These are phyloP conservation scores for Pochonia chlamydosporia DNA, from an alignment of 2,329 filamentous ascomycete species.

Conservation along the genomic window DNA sequence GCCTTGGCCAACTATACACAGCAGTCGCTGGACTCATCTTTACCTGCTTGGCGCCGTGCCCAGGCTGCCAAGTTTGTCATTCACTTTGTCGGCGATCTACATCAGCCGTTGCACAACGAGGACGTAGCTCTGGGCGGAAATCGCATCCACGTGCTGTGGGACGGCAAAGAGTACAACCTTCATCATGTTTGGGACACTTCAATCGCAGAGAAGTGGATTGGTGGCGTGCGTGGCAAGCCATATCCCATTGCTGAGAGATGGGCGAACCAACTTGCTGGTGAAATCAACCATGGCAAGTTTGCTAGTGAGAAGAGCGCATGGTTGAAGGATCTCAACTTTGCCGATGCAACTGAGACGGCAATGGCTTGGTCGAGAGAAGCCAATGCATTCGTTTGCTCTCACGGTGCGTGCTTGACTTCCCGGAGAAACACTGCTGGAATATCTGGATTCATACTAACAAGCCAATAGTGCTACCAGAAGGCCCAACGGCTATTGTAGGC, in stretches of 20 bases:
- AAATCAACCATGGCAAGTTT: constrained; percentile 54
- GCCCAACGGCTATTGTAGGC: constrained; percentile 49
- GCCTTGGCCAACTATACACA: constrained; percentile 57
- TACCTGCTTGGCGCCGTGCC: constrained; percentile 40
- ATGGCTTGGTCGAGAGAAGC: constrained; percentile 59
- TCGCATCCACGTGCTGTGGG: constrained; percentile 58
- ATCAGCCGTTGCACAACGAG: constrained; percentile 63
- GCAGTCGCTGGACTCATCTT: constrained; percentile 40
- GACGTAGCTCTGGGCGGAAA: constrained; percentile 62
- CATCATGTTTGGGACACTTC: constrained; percentile 70
- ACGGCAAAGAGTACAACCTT: constrained; percentile 53
- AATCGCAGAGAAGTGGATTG: constrained; percentile 60
- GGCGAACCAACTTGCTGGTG: constrained; percentile 48
- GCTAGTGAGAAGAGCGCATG: constrained; percentile 42
- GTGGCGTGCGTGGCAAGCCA: constrained; percentile 43
- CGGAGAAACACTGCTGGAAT: neutral
- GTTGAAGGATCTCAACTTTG: constrained; percentile 51
- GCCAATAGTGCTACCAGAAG: constrained; percentile 52
- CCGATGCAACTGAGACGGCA: constrained; percentile 48
- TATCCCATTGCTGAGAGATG: constrained; percentile 47
- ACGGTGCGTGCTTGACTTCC: constrained; percentile 43
- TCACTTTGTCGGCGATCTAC: constrained; percentile 65
- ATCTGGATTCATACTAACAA: constrained; percentile 7
- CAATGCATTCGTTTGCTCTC: constrained; percentile 56
- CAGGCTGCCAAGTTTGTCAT: constrained; percentile 62